Evolutionary conservation across 345 rosid species (phyloP).

Genomic region (Eucalyptus cloeziana): DNA sequence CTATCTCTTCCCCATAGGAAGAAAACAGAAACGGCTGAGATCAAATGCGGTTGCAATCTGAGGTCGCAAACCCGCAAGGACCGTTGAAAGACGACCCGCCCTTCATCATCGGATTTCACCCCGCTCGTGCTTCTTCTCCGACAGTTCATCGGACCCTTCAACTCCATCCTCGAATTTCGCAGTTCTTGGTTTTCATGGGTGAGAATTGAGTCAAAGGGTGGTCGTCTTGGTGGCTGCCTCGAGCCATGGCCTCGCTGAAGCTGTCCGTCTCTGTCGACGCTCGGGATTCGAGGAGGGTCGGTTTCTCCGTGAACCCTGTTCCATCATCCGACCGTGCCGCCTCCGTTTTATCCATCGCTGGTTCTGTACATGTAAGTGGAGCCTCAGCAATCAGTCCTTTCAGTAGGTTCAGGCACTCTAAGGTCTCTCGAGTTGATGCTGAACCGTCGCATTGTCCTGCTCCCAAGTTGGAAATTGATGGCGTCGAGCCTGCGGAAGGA

Average conservation of each 20-base stretch:
- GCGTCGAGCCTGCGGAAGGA: neutral
- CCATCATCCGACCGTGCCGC: slow-evolving; percentile 14
- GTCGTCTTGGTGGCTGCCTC: neutral
- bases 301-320: slow-evolving; percentile 16
- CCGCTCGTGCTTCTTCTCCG: neutral
- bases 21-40: neutral
- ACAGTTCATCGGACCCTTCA: neutral
- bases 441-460: slow-evolving; percentile 6
- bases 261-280: slow-evolving; percentile 27
- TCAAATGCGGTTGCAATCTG: neutral
- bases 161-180: neutral
- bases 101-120: neutral
- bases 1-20: neutral
- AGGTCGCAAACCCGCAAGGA: neutral
- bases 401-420: slow-evolving; percentile 17
- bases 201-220: neutral
- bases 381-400: slow-evolving; percentile 5
- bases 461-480: slow-evolving; percentile 7
- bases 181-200: neutral
- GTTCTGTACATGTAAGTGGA: slow-evolving; percentile 6
- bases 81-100: neutral
- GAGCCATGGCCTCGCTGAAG: slow-evolving; percentile 41
- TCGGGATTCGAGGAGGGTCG: slow-evolving; percentile 41
- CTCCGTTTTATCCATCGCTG: slow-evolving; percentile 23
- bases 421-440: slow-evolving; percentile 24